Conservation (phyloP, 1,284 basidiomycete species). For the Austroboletus rostrupii region DNA sequence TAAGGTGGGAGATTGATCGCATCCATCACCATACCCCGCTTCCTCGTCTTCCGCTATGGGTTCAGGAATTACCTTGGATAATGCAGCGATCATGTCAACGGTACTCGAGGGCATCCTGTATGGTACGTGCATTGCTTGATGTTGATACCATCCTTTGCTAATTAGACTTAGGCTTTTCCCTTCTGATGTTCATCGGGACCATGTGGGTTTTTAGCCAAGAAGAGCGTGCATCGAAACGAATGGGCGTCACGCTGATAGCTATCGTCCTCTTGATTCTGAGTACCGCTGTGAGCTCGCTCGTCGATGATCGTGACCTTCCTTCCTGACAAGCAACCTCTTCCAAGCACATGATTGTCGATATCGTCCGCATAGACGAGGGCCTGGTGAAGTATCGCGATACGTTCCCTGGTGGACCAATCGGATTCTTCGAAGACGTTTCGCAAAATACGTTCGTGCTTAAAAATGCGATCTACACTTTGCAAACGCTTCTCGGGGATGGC, state of each 20-base stretch:
- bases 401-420: slow-evolving; percentile 17
- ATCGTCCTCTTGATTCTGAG: slow-evolving; percentile 5
- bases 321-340: background rate
- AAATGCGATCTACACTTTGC: slow-evolving; percentile 17
- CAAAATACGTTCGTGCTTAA: slow-evolving; percentile 22
- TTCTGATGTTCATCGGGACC: slow-evolving; percentile 15
- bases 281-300: slow-evolving; percentile 3
- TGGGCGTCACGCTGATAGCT: background rate
- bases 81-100: slow-evolving; percentile 6
- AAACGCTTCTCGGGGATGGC: slow-evolving; percentile 21
- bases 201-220: slow-evolving; percentile 6
- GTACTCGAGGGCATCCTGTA: slow-evolving; percentile 12
- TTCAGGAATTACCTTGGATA: slow-evolving; percentile 5
- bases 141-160: background rate
- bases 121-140: background rate
- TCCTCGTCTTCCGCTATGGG: background rate
- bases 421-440: slow-evolving; percentile 18
- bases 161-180: slow-evolving; percentile 11
- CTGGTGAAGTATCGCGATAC: slow-evolving; percentile 18
- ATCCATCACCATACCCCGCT: too few relatives aligned
- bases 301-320: background rate
- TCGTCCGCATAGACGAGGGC: slow-evolving; percentile 20
- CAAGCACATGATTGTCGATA: slow-evolving; percentile 23
- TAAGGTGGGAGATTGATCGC: too few relatives aligned
- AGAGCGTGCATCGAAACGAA: background rate